Evolutionary conservation across 78 protist species (phyloP).

Genomic region (Protostelium mycophagum): DNA sequence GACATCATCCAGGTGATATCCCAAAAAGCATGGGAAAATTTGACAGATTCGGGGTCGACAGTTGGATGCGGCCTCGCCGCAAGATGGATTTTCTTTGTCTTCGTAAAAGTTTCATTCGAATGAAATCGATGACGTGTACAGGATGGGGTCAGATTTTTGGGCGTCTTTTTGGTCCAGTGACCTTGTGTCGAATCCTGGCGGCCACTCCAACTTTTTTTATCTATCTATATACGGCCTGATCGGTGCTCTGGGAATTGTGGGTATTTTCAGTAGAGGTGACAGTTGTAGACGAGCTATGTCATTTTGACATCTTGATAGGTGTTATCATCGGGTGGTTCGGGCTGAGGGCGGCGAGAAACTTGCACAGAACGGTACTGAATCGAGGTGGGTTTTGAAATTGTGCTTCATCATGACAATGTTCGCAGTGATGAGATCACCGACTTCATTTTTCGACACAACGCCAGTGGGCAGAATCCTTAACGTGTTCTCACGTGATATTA

Average conservation of each 20-base stretch:
- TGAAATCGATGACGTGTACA: background rate
- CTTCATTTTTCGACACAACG: conserved; percentile 37
- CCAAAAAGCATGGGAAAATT: too few species aligned
- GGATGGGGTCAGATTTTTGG: background rate
- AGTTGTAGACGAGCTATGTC: too few species aligned
- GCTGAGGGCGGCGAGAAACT: background rate
- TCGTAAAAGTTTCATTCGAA: too few species aligned
- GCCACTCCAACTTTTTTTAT: background rate
- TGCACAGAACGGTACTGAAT: background rate
- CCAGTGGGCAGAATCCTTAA: conserved; percentile 50
- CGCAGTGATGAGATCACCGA: conserved; percentile 59
- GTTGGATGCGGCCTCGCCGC: too few species aligned
- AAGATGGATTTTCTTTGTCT: too few species aligned
- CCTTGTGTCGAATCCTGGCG: background rate
- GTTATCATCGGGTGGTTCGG: background rate
- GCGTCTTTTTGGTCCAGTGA: background rate
- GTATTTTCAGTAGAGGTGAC: background rate
- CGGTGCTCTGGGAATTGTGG: background rate
- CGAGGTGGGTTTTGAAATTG: background rate
- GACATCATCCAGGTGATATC: background rate
- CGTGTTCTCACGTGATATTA: conserved; percentile 30
- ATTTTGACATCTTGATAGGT: background rate
- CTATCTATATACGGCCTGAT: background rate
- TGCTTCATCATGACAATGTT: conserved; percentile 19
- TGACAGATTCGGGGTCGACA: too few species aligned